Percentiles rank a stretch among this genome's conserved stretches.
Conservation (phyloP, 2,329 filamentous ascomycete species). For the Ilyonectria mors-panacis region DNA sequence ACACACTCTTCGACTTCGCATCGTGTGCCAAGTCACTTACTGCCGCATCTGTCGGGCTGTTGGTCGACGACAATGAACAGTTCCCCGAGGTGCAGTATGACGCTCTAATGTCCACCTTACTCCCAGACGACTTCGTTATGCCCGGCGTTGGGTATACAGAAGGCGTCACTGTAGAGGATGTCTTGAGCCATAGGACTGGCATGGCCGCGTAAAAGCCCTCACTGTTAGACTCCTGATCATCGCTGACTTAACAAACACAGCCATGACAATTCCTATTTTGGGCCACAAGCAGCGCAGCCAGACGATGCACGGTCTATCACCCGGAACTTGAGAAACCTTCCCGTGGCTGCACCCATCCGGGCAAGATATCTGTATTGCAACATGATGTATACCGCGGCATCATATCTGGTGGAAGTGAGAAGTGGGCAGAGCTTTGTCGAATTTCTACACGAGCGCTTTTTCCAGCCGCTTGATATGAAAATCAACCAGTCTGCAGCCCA, state of each 20-base stretch:
- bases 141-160: constrained; percentile 35
- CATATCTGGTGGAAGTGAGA: constrained; percentile 44
- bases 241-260: constrained; percentile 25
- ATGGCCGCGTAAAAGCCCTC: constrained; percentile 37
- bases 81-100: constrained; percentile 44
- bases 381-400: constrained; percentile 49
- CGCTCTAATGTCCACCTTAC: constrained; percentile 41
- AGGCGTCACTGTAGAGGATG: constrained; percentile 43
- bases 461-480: constrained; percentile 46
- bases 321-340: constrained; percentile 48
- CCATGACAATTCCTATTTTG: constrained; percentile 45
- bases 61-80: constrained; percentile 42
- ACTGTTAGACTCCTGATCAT: not conserved
- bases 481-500: constrained; percentile 44
- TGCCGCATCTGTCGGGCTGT: constrained; percentile 44
- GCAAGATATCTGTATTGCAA: constrained; percentile 47
- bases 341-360: constrained; percentile 40
- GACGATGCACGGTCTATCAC: constrained; percentile 45
- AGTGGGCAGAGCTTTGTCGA: constrained; percentile 37
- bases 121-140: constrained; percentile 49
- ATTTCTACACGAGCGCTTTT: constrained; percentile 43
- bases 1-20: constrained; percentile 49
- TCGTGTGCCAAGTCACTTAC: constrained; percentile 48
- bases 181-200: constrained; percentile 46
- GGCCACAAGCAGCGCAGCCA: constrained; percentile 30